Base-by-base conservation (phyloP, 2,329 filamentous ascomycete genomes). In the Ophiostoma ips region DNA sequence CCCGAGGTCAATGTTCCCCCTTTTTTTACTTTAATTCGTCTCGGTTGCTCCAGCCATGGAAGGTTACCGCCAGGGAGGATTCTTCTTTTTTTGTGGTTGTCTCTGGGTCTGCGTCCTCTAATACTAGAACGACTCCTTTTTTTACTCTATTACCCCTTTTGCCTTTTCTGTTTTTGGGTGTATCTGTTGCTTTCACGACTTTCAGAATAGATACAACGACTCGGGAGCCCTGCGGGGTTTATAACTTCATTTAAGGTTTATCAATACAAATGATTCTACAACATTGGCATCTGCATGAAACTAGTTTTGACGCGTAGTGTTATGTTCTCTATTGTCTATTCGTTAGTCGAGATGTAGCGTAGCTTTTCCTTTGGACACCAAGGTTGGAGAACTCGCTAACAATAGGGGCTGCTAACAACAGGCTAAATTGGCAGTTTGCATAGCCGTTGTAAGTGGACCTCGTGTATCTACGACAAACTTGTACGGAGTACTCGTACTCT, bases 221-320 rank as follows among this genome's bases (percentile, higher is more conserved):
- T 48, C 48, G 45, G 46, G 40, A 43, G 16, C 28, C 31, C 16
- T 16, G 12, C 13, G 34, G 41, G 44, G 21, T 49, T 49, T 40
- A n/a, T n/a, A 15, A 19, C 35, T 48, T 45, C 15, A 45, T 28
- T 40, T 48, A 18, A 43, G 28, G 16, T 43, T 40, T 43, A 43
- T 43, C 18, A 52, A 52, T 52, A 47, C 46, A 31, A 52, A 52
- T 43, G 50, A 52, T 49, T 43, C 49, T 34, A 40, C 49, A 52
- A 51, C 30, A 9, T 13, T 9, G 12, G 5, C n/a, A 3, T 18
- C 19, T 45, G 28, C 12, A 8, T 19, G 28, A 34, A 16, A 11
- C 5, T 34, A 12, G 24, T 10, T 34, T 34, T 34, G 13, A 34
- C 13, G 31, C 24, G 24, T 28, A 28, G 24, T 28, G 24, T 28